phyloP scores from a whole-genome alignment of 2,329 filamentous ascomycete genomes.

The Beauveria caledonica region DNA sequence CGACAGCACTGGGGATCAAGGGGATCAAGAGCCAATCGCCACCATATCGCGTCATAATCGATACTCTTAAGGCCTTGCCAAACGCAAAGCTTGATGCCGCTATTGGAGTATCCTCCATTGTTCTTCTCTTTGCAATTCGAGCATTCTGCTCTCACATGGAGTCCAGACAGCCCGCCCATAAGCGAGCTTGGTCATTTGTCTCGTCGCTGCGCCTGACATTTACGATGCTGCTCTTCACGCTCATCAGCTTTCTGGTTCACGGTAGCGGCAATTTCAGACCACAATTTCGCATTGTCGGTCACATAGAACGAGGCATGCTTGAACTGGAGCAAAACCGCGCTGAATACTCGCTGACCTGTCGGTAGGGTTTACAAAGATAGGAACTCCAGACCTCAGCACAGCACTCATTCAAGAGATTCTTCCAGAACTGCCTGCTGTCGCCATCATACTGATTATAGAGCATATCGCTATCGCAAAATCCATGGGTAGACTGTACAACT shows the following conservation, averaged over 20 bases:
- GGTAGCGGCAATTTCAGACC: slow-evolving; percentile 34
- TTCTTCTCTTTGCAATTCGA: slow-evolving; percentile 58
- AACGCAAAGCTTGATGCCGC: slow-evolving; percentile 56
- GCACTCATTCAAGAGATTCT: slow-evolving; percentile 50
- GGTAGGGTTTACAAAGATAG: slow-evolving; percentile 55
- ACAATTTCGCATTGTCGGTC: slow-evolving; percentile 55
- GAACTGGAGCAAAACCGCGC: neutral
- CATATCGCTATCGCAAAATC: slow-evolving; percentile 81
- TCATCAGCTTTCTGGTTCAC: slow-evolving; percentile 64
- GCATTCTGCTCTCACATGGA: slow-evolving; percentile 52
- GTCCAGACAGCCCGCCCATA: slow-evolving; percentile 48
- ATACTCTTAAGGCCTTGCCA: slow-evolving; percentile 31
- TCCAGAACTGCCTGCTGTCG: slow-evolving; percentile 58
- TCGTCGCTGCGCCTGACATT: slow-evolving; percentile 70
- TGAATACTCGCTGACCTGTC: slow-evolving; percentile 12
- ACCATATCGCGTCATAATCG: slow-evolving; percentile 37
- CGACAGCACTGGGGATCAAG: slow-evolving; percentile 33
- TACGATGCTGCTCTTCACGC: slow-evolving; percentile 65
- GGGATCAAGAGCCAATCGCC: slow-evolving; percentile 36
- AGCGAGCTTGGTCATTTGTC: slow-evolving; percentile 62
- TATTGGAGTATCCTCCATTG: slow-evolving; percentile 60
- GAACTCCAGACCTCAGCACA: slow-evolving; percentile 46
- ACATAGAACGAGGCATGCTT: slow-evolving; percentile 50
- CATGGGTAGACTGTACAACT: slow-evolving; percentile 72
- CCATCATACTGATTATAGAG: slow-evolving; percentile 73